These are phyloP conservation scores for Ammopiptanthus mongolicus DNA, from an alignment of 306 rosid genomes.

Conservation along the genomic window DNA sequence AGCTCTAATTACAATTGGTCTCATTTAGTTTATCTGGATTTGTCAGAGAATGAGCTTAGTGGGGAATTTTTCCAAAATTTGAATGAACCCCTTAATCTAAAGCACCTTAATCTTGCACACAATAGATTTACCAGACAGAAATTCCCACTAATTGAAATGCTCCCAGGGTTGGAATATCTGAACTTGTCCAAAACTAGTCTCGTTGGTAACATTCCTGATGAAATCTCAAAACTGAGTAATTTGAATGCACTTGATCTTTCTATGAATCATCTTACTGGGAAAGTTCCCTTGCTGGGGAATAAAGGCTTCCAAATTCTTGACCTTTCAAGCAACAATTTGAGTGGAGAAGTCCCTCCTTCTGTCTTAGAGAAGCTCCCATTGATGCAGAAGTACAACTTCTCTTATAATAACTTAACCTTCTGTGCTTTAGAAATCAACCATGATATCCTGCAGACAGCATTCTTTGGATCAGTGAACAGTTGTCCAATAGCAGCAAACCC, in stretches of 20 bases:
- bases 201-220: slow-evolving; percentile 61
- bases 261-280: slow-evolving; percentile 68
- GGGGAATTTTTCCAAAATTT: slow-evolving; percentile 63
- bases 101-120: slow-evolving; percentile 74
- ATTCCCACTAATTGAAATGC: slow-evolving; percentile 54
- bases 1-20: slow-evolving; percentile 56
- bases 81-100: slow-evolving; percentile 51
- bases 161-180: slow-evolving; percentile 61
- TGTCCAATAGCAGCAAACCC: slow-evolving; percentile 99
- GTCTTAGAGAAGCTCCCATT: slow-evolving; percentile 55
- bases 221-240: slow-evolving; percentile 45
- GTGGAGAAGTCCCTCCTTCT: slow-evolving; percentile 64
- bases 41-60: slow-evolving; percentile 79
- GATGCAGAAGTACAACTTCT: slow-evolving; percentile 90
- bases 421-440: slow-evolving; percentile 60
- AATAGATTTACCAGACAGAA: slow-evolving; percentile 67
- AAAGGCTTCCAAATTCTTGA: slow-evolving; percentile 63
- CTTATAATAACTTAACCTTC: slow-evolving; percentile 75
- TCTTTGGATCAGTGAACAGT: slow-evolving; percentile 62
- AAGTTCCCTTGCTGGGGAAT: slow-evolving; percentile 40
- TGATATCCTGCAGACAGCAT: slow-evolving; percentile 44
- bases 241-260: slow-evolving; percentile 79
- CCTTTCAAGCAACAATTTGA: slow-evolving; percentile 75
- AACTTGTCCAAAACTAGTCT: slow-evolving; percentile 78
- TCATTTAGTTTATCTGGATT: slow-evolving; percentile 75